Evolutionary conservation across 139 green algal genomes (phyloP).

Genomic region (Chlamydomonas incerta): DNA sequence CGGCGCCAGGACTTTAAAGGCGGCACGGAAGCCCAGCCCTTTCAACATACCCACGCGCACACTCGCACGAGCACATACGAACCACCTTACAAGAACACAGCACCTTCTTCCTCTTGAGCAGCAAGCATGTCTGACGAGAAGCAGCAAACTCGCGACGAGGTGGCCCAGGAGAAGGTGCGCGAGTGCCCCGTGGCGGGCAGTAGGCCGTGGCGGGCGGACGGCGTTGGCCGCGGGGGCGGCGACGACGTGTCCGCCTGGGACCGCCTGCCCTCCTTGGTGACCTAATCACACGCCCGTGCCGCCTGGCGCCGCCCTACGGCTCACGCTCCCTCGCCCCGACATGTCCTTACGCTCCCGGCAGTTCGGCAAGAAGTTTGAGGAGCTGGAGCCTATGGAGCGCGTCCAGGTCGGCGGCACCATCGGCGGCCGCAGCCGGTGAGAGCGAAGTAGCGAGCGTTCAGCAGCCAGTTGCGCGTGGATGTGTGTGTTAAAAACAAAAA

Average conservation of each 20-base stretch:
- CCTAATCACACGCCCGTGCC: too few relatives aligned
- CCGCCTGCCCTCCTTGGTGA: neutral
- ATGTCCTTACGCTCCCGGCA: neutral
- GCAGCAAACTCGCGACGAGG: constrained; percentile 23
- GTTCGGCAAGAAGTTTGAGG: constrained; percentile 41
- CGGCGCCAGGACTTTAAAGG: too few relatives aligned
- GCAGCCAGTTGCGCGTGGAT: neutral
- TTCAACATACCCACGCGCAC: too few relatives aligned
- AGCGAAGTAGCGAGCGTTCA: too few relatives aligned
- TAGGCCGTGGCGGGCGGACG: too few relatives aligned
- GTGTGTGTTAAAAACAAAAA: neutral
- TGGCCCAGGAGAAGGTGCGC: constrained; percentile 39
- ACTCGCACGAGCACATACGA: too few relatives aligned
- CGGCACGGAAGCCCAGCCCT: too few relatives aligned
- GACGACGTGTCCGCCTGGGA: neutral
- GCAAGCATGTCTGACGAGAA: constrained; percentile 15
- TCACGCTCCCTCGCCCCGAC: neutral
- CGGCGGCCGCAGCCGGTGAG: constrained; percentile 25
- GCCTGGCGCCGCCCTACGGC: too few relatives aligned
- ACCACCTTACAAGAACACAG: too few relatives aligned
- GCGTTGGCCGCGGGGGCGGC: too few relatives aligned
- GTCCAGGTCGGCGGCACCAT: constrained; percentile 41
- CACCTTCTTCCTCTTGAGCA: too few relatives aligned
- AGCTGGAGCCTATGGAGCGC: constrained; percentile 30
- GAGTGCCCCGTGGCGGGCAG: too few relatives aligned